Percentiles rank a stretch among this genome's conserved stretches.
These are phyloP conservation scores for Exophiala mesophila DNA, from an alignment of 2,329 filamentous ascomycete species.

Conservation along the genomic window DNA sequence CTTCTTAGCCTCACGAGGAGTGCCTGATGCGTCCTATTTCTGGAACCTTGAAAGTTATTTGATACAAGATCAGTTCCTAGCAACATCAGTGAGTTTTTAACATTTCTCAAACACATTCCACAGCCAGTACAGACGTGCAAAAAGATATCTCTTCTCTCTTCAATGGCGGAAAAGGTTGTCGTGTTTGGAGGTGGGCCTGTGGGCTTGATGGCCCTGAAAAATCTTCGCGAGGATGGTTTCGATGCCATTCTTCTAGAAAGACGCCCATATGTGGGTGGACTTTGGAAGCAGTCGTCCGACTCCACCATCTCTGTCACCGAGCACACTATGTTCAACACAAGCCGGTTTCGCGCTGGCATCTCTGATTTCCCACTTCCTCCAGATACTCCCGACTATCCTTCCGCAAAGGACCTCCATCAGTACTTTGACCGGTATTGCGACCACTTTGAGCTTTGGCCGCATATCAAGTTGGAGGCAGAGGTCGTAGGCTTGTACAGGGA, in stretches of 20 bases:
- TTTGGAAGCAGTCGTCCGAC: slow-evolving; percentile 42
- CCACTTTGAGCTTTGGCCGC: slow-evolving; percentile 35
- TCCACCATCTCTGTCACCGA: slow-evolving; percentile 31
- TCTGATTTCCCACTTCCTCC: slow-evolving; percentile 43
- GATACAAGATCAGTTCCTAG: too few species aligned
- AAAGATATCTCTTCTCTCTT: too few species aligned
- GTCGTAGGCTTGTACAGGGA: slow-evolving; percentile 31
- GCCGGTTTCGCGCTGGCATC: slow-evolving; percentile 39
- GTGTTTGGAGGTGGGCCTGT: slow-evolving; percentile 15
- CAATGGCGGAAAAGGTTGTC: slow-evolving; percentile 12
- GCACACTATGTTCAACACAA: slow-evolving; percentile 33
- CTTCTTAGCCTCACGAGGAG: too few species aligned
- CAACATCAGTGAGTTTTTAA: too few species aligned
- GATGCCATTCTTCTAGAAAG: slow-evolving; percentile 39
- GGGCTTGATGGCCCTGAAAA: slow-evolving; percentile 31
- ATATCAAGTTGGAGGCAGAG: slow-evolving; percentile 33
- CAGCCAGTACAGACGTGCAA: too few species aligned
- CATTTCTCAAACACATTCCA: too few species aligned
- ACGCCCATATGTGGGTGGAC: slow-evolving; percentile 38
- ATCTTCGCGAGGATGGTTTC: slow-evolving; percentile 42
- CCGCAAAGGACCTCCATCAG: slow-evolving; percentile 31
- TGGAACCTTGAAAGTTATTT: too few species aligned
- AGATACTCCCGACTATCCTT: slow-evolving; percentile 29
- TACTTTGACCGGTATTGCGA: slow-evolving; percentile 41
- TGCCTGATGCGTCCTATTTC: too few species aligned